phyloP scores from a whole-genome alignment of 2,329 filamentous ascomycete genomes.

The Stagonosporopsis rhizophila region DNA sequence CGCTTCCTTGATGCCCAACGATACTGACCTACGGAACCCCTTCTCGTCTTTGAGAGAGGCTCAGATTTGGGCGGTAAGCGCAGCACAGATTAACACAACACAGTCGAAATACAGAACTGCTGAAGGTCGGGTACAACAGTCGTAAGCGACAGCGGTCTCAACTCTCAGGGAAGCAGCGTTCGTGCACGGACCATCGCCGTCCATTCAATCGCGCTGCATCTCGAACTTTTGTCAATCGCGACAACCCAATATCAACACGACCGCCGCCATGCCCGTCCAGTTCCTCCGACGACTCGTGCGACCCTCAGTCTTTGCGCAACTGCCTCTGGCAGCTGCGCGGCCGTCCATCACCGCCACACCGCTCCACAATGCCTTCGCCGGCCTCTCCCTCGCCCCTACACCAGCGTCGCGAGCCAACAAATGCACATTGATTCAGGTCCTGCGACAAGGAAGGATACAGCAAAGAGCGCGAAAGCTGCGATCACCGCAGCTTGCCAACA shows the following conservation, averaged over 20 bases:
- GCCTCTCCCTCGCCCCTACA: constrained; percentile 44
- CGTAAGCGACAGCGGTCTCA: not conserved
- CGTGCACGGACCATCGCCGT: constrained; percentile 20
- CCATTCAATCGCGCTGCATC: constrained; percentile 10
- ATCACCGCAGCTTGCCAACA: constrained; percentile 79
- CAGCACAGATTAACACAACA: too few species aligned
- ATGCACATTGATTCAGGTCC: constrained; percentile 60
- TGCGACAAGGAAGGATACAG: constrained; percentile 75
- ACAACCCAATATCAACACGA: constrained; percentile 16
- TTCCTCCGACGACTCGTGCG: constrained; percentile 50
- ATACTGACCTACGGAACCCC: too few species aligned
- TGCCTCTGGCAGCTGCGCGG: constrained; percentile 25
- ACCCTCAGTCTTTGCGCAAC: constrained; percentile 34
- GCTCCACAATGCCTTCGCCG: constrained; percentile 29
- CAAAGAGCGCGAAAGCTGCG: constrained; percentile 85
- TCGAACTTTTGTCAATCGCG: constrained; percentile 23
- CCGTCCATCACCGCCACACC: constrained; percentile 31
- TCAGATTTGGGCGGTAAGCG: too few species aligned
- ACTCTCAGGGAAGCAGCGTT: not conserved
- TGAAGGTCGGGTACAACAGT: not conserved
- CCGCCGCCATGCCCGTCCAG: constrained; percentile 48
- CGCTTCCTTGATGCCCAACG: too few species aligned
- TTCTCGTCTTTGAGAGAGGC: too few species aligned
- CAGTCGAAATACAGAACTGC: not conserved
- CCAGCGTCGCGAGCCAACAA: constrained; percentile 48